Percentiles rank a stretch among this genome's conserved stretches.
These are phyloP conservation scores for Lactarius deliciosus DNA, from an alignment of 768 basidiomycete species.

Conservation along the genomic window DNA sequence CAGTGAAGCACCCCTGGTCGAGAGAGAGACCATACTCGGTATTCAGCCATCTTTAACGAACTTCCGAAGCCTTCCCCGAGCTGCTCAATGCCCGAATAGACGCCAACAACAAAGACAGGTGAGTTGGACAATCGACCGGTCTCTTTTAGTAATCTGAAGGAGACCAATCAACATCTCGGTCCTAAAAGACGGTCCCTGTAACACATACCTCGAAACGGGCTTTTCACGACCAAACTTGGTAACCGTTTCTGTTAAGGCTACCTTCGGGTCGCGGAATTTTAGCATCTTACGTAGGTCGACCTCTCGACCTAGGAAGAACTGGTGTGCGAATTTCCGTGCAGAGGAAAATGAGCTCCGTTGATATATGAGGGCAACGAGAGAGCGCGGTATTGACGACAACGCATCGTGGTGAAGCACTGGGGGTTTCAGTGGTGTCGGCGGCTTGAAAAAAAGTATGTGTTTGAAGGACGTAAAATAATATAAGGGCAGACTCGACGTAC, in stretches of 20 bases:
- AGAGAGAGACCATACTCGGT: conserved; percentile 51
- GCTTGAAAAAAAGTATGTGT: conserved; percentile 37
- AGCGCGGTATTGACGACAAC: conserved; percentile 81
- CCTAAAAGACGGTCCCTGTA: neutral
- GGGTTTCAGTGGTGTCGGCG: conserved; percentile 46
- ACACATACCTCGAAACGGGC: conserved; percentile 64
- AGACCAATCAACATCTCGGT: conserved; percentile 10
- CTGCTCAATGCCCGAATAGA: conserved; percentile 79
- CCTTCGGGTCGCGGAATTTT: conserved; percentile 82
- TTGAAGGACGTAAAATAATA: neutral
- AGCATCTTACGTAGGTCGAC: conserved; percentile 78
- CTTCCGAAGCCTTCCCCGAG: conserved; percentile 94
- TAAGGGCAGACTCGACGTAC: conserved; percentile 43
- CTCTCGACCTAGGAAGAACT: conserved; percentile 83
- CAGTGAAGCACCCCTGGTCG: conserved; percentile 16
- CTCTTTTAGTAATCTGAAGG: conserved; percentile 77
- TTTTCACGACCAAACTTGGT: conserved; percentile 63
- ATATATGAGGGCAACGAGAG: conserved; percentile 86
- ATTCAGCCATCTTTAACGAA: conserved; percentile 93
- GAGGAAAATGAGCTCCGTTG: conserved; percentile 80
- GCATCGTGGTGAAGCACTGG: conserved; percentile 79
- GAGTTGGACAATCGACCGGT: conserved; percentile 89
- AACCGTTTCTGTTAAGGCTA: conserved; percentile 70
- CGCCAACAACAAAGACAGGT: conserved; percentile 94
- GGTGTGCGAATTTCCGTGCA: conserved; percentile 87